Evolutionary conservation across 148 eudicot species (phyloP).

Genomic region (Spergularia marina): DNA sequence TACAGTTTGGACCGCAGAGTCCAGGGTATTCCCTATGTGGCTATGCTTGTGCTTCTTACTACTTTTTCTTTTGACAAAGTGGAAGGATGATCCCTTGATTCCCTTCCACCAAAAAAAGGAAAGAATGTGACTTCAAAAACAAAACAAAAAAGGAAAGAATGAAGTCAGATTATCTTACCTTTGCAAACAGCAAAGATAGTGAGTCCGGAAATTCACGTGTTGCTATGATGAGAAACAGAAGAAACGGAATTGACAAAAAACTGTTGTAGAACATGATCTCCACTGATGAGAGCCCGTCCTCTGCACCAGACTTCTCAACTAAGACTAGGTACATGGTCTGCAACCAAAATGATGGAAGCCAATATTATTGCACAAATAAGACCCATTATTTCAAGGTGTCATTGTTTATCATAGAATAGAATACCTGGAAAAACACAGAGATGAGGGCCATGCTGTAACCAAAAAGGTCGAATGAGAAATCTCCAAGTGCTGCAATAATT

Average conservation of each 20-base stretch:
- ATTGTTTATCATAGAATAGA: slow-evolving; percentile 7
- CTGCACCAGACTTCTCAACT: slow-evolving; percentile 96
- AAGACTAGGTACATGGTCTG: slow-evolving; percentile 98
- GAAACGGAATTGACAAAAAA: slow-evolving; percentile 80
- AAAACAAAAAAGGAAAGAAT: too few relatives aligned
- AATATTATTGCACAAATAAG: slow-evolving; percentile 6
- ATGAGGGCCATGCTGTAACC: slow-evolving; percentile 90
- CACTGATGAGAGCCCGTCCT: slow-evolving; percentile 89
- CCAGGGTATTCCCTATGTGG: too few relatives aligned
- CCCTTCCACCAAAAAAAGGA: too few relatives aligned
- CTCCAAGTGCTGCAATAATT: slow-evolving; percentile 88
- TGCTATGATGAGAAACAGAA: slow-evolving; percentile 65
- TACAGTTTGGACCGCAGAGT: too few relatives aligned
- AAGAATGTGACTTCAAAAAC: too few relatives aligned
- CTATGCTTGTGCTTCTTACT: too few relatives aligned
- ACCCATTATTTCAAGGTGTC: background rate
- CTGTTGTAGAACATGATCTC: slow-evolving; percentile 98
- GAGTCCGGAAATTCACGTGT: slow-evolving; percentile 90
- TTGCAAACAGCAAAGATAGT: slow-evolving; percentile 54
- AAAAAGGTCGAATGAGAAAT: slow-evolving; percentile 86
- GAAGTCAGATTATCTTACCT: slow-evolving; percentile 43
- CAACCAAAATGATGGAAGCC: slow-evolving; percentile 24
- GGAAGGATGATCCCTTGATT: too few relatives aligned
- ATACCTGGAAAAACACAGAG: slow-evolving; percentile 92
- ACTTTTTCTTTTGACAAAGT: too few relatives aligned